Evolutionary conservation across 1,284 basidiomycete species (phyloP).

Genomic region (Chondrostereum purpureum): DNA sequence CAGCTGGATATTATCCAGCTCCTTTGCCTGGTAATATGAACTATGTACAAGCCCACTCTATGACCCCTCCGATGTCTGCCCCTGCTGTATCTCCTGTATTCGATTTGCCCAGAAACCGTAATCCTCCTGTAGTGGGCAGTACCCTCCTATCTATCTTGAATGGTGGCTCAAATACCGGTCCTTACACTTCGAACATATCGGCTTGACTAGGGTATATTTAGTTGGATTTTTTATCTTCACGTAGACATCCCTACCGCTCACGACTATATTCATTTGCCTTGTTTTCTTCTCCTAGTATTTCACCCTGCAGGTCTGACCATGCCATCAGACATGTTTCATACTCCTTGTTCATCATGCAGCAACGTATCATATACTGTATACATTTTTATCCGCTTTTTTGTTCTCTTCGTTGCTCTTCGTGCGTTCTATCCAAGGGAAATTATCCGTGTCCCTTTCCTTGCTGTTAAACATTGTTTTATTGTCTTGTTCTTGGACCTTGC

Average conservation of each 20-base stretch:
- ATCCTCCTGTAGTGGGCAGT: slow-evolving; percentile 12
- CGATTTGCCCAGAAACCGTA: slow-evolving; percentile 1
- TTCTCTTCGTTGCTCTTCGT: too few species aligned
- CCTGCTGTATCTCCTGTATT: slow-evolving; percentile 2
- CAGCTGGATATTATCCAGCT: not conserved
- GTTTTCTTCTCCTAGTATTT: not conserved
- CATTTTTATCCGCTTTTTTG: too few species aligned
- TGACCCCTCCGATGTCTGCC: slow-evolving; percentile 1
- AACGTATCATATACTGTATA: too few species aligned
- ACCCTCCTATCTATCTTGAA: slow-evolving; percentile 26
- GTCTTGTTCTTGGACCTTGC: not conserved
- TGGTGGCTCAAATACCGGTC: slow-evolving; percentile 12
- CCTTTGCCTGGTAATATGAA: not conserved
- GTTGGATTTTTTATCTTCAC: not conserved
- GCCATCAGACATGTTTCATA: too few species aligned
- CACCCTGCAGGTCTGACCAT: too few species aligned
- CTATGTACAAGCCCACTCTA: not conserved
- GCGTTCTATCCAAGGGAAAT: too few species aligned
- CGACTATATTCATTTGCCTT: not conserved
- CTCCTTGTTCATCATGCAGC: too few species aligned
- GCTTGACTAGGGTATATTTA: not conserved
- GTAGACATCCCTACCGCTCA: not conserved
- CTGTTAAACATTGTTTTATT: not conserved
- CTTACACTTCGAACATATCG: not conserved
- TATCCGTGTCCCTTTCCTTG: not conserved